Evolutionary conservation across 192 early-diverging fungal genomes (phyloP).

Genomic region (Backusella tuberculispora): DNA sequence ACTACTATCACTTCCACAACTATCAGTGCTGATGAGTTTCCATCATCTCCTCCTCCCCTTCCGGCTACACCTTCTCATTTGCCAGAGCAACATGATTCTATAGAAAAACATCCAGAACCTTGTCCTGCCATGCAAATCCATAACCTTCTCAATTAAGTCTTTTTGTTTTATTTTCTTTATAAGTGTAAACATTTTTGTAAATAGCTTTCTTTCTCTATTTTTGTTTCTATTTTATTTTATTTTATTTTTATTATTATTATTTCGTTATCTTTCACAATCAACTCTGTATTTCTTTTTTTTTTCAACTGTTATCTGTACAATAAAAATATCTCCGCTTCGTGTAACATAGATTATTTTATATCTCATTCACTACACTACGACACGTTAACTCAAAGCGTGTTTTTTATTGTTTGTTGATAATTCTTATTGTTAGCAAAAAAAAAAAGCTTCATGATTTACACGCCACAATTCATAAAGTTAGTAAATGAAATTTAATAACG

Average conservation of each 20-base stretch:
- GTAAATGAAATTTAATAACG: no score
- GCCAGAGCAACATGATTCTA: not conserved
- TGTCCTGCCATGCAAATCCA: constrained; percentile 31
- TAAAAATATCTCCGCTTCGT: not conserved
- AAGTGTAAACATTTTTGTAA: not conserved
- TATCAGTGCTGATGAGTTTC: no score
- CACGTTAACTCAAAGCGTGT: no score
- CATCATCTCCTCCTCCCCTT: no score
- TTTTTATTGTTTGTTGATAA: no score
- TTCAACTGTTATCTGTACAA: not conserved
- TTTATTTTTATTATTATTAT: constrained; percentile 5
- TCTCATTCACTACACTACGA: no score
- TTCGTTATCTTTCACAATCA: no score
- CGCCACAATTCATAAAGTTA: no score
- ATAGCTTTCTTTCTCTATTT: not conserved
- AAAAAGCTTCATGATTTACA: no score
- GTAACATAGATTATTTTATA: not conserved
- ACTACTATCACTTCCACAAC: not conserved
- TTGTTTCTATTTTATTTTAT: constrained; percentile 10
- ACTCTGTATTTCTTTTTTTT: constrained; percentile 11
- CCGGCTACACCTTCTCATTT: no score
- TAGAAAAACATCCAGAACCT: not conserved
- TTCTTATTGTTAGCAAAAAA: no score
- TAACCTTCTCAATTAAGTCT: constrained; percentile 29
- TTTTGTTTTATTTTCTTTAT: constrained; percentile 1